A percentile compares a stretch with the other conserved stretches of the same genome.
phyloP scores from a whole-genome alignment of 805 yeast species.

The baker's yeast (Saccharomyces cerevisiae) region DNA sequence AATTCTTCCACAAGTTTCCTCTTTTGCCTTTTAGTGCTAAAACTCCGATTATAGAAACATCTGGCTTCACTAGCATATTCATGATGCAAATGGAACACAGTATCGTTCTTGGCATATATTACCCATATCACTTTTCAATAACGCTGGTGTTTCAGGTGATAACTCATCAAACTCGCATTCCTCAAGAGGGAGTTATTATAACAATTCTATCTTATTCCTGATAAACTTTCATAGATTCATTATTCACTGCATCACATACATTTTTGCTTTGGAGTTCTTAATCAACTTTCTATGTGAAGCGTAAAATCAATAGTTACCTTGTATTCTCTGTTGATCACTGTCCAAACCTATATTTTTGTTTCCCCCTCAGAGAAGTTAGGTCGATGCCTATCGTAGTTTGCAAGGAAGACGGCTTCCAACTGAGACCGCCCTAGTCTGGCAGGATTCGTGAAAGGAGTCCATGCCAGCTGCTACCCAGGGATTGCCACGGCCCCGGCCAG shows the following conservation, averaged over 20 bases:
- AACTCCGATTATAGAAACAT: background rate
- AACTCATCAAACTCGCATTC: background rate
- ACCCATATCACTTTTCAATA: background rate
- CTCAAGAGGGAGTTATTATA: background rate
- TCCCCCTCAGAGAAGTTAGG: background rate
- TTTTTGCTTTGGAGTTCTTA: conserved; percentile 13
- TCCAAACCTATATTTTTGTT: background rate
- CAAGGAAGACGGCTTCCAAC: background rate
- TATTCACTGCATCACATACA: conserved; percentile 8
- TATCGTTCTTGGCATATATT: background rate
- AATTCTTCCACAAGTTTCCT: background rate
- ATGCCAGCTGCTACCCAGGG: background rate
- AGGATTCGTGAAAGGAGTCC: background rate
- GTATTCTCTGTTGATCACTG: background rate
- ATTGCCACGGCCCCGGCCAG: background rate
- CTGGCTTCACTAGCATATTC: background rate
- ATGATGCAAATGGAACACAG: background rate
- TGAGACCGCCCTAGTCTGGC: background rate
- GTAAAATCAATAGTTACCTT: background rate
- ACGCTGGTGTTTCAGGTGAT: background rate
- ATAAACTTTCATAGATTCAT: background rate
- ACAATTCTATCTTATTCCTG: background rate
- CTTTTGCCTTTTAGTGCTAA: background rate
- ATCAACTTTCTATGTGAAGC: background rate
- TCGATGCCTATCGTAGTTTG: background rate